phyloP scores from a whole-genome alignment of 23 red algal species.

The Gracilaria domingensis region DNA sequence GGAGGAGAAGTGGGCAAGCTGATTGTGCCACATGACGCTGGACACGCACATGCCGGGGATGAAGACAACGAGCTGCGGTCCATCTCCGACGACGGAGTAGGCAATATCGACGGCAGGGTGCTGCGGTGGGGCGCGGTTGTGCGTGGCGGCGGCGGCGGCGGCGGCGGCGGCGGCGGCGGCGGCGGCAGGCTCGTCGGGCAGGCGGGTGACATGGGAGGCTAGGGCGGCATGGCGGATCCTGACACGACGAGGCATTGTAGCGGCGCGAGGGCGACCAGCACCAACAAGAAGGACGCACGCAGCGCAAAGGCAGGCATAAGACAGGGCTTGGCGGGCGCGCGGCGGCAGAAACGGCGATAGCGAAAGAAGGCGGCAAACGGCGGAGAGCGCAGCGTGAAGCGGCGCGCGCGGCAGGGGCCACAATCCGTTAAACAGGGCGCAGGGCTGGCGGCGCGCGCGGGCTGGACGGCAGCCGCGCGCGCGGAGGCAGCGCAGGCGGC shows the following conservation, averaged over 20 bases:
- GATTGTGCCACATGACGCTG: conserved; percentile 50
- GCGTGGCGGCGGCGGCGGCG: not conserved
- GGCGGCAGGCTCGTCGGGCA: not conserved
- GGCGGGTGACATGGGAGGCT: not conserved
- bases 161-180: not conserved
- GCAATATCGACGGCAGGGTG: conserved; percentile 26
- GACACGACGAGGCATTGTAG: not conserved
- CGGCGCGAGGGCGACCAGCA: no score
- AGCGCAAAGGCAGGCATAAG: not conserved
- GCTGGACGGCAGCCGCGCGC: not conserved
- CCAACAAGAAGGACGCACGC: no score
- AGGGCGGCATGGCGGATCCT: not conserved
- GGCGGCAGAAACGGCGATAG: not conserved
- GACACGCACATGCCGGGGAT: conserved; percentile 67
- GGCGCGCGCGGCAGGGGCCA: no score
- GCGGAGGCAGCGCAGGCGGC: not conserved
- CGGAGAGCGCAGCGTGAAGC: not conserved
- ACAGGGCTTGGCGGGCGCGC: no score
- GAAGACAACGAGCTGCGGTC: conserved; percentile 44
- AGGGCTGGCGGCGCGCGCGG: not conserved
- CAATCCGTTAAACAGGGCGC: not conserved
- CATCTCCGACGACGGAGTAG: conserved; percentile 37
- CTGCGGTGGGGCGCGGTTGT: not conserved
- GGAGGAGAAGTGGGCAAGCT: conserved; percentile 2
- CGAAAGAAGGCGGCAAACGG: not conserved